Evolutionary conservation across 164 flowering plant genomes (phyloP).

Genomic region (Euptelea pleiosperma): DNA sequence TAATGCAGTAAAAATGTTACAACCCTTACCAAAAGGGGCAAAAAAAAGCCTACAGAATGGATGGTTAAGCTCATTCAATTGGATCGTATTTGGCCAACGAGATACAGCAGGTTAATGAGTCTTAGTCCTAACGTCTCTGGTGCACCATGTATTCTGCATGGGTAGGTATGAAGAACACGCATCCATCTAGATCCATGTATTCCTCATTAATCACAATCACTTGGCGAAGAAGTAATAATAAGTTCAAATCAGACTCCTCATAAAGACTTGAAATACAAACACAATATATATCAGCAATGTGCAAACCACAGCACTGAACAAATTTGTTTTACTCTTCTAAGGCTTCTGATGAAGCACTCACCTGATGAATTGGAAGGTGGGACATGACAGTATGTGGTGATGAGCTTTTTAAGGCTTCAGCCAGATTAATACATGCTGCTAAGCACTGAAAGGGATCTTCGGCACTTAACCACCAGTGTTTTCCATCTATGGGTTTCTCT

Average conservation of each 20-base stretch:
- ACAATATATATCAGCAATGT: neutral
- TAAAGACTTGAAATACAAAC: neutral
- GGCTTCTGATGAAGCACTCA: conserved; percentile 24
- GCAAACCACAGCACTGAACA: neutral
- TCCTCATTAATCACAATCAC: too few relatives aligned
- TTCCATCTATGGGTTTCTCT: conserved; percentile 70
- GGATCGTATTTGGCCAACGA: neutral
- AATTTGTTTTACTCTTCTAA: neutral
- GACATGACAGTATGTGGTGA: conserved; percentile 73
- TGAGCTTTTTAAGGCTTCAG: conserved; percentile 76
- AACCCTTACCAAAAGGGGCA: too few relatives aligned
- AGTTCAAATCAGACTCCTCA: neutral
- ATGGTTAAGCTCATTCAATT: neutral
- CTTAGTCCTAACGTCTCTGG: neutral
- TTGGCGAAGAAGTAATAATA: neutral
- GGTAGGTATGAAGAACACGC: too few relatives aligned
- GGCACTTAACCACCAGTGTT: conserved; percentile 91
- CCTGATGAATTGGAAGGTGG: conserved; percentile 91
- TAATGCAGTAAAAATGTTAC: too few relatives aligned
- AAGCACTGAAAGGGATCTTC: conserved; percentile 98
- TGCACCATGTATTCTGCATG: too few relatives aligned
- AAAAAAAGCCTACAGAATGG: too few relatives aligned
- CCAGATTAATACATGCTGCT: conserved; percentile 86
- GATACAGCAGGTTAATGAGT: too few relatives aligned
- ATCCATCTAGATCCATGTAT: too few relatives aligned